Base-by-base conservation (phyloP, 163 green algal species). In the Prototheca wickerhamii region DNA sequence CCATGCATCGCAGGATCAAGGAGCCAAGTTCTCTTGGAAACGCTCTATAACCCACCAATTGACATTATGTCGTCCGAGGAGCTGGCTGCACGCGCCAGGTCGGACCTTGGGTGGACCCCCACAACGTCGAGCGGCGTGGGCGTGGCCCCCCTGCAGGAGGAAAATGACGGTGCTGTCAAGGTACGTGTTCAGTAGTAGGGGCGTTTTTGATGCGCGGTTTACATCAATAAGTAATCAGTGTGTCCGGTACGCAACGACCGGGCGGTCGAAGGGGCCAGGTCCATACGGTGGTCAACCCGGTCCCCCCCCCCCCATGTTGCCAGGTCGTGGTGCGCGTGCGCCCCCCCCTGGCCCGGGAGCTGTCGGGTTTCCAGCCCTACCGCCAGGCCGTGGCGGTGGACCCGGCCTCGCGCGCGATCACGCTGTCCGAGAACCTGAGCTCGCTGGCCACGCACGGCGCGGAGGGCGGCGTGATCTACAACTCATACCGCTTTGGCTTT, bases 311-410 rank as follows among this genome's bases (percentile, higher is more conserved):
- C 26, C n/a, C 12, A 25, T 31, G 30, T 2, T 26, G 20, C 46
- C 77, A 96, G 89, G 89, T 96, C 12, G 83, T 96, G 32, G 82
- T 97, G 10, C 80, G 91, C n/a, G 82, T 98, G 29, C 76, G 91
- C 18, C 91, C 91, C 2, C 86, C 91, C 32, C 75, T 98, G 40
- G 51, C 78, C 3, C 69, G 91, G 0, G 91, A 98, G 73, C 71
- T 93, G 8, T 53, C 80, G 2, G 79, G 81, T 6, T 84, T 65
- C 20, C 65, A 67, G 40, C 64, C 75, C 60, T 96, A 88, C 70
- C 71, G 88, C 49, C 85, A 84, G 54, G 88, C 87, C 3, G 81
- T 78, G 15, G 65, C 86, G 28, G 80, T 93, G n/a, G 81, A 92
- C 44, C 65, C 73, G 1, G 67, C 66, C 6, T 58, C 63, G 23